Conservation (phyloP, 352 stramenopile genomes). For the Globisporangium okanoganense region DNA sequence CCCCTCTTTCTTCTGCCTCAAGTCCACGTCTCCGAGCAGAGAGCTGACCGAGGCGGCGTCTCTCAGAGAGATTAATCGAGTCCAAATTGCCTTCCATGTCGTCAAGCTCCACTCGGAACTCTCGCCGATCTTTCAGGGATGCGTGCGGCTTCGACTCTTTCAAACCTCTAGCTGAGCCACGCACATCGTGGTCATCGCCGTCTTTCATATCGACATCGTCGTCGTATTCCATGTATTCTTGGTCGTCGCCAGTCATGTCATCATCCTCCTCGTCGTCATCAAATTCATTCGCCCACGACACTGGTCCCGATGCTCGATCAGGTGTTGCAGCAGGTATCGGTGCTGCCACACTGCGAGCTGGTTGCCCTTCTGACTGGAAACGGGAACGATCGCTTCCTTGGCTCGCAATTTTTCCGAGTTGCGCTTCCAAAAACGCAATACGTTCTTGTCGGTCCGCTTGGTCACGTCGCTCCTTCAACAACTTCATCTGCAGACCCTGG, state of each 20-base stretch:
- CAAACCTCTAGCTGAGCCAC: conserved; percentile 12
- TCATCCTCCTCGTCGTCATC: conserved; percentile 65
- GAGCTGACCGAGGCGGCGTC: conserved; percentile 28
- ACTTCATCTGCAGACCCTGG: conserved; percentile 37
- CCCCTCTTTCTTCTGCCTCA: conserved; percentile 22
- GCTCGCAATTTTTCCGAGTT: conserved; percentile 39
- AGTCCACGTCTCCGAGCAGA: conserved; percentile 20
- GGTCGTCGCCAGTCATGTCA: conserved; percentile 45
- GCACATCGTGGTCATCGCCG: conserved; percentile 28
- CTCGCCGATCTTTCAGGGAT: conserved; percentile 24
- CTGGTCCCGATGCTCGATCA: conserved; percentile 20
- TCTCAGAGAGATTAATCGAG: conserved; percentile 36
- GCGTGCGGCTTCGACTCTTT: conserved; percentile 6
- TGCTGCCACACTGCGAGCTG: background rate
- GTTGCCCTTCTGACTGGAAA: background rate
- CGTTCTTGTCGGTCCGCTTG: conserved; percentile 38
- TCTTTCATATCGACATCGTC: conserved; percentile 56
- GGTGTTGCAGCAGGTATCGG: conserved; percentile 6
- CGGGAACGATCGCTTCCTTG: conserved; percentile 7
- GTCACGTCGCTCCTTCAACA: conserved; percentile 19
- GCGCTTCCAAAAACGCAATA: conserved; percentile 60
- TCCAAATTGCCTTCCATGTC: conserved; percentile 39
- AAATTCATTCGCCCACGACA: conserved; percentile 73
- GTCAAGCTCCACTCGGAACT: conserved; percentile 59
- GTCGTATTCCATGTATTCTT: conserved; percentile 32